Evolutionary conservation across 2,329 filamentous ascomycete species (phyloP).

Genomic region (Xylaria sp.): DNA sequence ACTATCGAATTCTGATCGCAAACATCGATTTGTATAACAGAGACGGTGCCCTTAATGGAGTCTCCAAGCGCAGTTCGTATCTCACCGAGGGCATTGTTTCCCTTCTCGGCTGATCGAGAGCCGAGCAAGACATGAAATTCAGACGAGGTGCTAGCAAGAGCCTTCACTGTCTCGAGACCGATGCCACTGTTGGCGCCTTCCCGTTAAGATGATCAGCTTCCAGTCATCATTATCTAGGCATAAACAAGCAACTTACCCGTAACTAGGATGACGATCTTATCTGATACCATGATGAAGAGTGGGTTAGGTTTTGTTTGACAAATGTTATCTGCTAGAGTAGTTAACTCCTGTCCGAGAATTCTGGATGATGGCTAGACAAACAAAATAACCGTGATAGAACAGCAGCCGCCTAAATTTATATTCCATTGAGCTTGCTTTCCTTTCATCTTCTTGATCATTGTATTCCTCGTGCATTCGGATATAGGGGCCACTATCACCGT

Average conservation of each 20-base stretch:
- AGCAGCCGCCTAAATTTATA: neutral
- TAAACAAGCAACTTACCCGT: constrained; percentile 43
- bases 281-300: constrained; percentile 24
- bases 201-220: neutral
- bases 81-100: constrained; percentile 47
- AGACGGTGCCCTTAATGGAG: constrained; percentile 62
- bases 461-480: neutral
- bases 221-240: neutral
- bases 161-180: constrained; percentile 54
- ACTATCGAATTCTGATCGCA: constrained; percentile 67
- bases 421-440: neutral
- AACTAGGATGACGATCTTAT: constrained; percentile 47
- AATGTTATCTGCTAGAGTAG: neutral
- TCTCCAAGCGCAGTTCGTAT: constrained; percentile 43
- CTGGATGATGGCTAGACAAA: neutral
- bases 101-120: constrained; percentile 52
- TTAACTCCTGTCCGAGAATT: neutral
- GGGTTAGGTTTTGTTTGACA: neutral
- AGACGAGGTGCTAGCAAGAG: constrained; percentile 50
- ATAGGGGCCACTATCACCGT: neutral
- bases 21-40: constrained; percentile 66
- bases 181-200: constrained; percentile 58
- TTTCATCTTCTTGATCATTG: neutral
- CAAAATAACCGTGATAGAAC: neutral
- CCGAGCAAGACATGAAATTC: constrained; percentile 54